phyloP scores from a whole-genome alignment of 192 early-diverging fungal species.

The Backusella sp. region DNA sequence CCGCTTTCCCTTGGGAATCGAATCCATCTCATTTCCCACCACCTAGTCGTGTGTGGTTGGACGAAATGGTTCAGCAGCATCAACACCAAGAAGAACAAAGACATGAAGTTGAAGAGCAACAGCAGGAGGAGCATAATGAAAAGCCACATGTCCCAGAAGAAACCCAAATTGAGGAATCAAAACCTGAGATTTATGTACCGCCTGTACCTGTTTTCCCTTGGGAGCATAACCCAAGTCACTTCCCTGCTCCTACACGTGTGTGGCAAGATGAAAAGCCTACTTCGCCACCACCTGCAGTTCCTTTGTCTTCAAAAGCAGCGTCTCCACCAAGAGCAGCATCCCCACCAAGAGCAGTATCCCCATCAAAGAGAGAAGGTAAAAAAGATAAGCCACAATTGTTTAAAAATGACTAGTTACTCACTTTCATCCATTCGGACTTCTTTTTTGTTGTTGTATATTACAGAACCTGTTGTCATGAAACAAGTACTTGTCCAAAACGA shows the following conservation, averaged over 20 bases:
- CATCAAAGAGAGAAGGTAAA: background rate
- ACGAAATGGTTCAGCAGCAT: background rate
- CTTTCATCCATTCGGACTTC: too few species aligned
- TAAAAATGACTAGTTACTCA: background rate
- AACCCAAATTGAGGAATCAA: background rate
- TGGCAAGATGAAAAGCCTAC: background rate
- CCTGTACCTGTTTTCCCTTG: slow-evolving; percentile 1
- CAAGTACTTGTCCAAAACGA: background rate
- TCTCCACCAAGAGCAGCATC: background rate
- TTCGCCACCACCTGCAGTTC: background rate
- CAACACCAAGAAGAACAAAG: background rate
- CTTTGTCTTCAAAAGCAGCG: background rate
- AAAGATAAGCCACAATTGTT: background rate
- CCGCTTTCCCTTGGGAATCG: background rate
- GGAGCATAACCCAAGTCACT: background rate
- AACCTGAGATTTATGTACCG: background rate
- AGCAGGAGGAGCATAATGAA: background rate
- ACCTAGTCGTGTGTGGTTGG: background rate
- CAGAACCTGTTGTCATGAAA: background rate
- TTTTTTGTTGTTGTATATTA: background rate
- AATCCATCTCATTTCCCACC: background rate
- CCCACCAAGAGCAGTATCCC: background rate
- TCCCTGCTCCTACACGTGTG: background rate
- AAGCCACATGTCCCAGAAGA: background rate
- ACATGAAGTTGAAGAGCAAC: background rate